A percentile compares a stretch with the other conserved stretches of the same genome.
These are phyloP conservation scores for Talaromyces trachyspermus DNA, from an alignment of 495 filamentous ascomycete species.

Conservation along the genomic window DNA sequence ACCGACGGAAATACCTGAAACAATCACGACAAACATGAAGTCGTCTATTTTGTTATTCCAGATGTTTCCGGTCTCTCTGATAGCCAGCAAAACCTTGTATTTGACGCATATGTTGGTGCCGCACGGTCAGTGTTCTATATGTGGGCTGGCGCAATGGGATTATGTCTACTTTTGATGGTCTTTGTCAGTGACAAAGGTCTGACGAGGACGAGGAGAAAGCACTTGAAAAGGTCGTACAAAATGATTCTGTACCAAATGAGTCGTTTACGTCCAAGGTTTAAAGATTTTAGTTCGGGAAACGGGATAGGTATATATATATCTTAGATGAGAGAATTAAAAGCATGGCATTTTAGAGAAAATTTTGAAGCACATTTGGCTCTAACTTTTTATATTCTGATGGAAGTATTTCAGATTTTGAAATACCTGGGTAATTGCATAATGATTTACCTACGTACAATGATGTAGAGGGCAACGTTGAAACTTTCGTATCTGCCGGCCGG, in stretches of 20 bases:
- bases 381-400: too few relatives aligned
- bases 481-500: conserved; percentile 1
- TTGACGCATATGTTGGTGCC: background rate
- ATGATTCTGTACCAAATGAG: too few relatives aligned
- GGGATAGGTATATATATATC: too few relatives aligned
- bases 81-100: background rate
- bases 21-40: background rate
- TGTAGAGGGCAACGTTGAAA: too few relatives aligned
- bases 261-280: too few relatives aligned
- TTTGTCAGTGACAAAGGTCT: background rate
- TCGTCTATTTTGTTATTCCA: background rate
- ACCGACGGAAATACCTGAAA: background rate
- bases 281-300: too few relatives aligned
- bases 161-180: background rate
- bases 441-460: background rate
- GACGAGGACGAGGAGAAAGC: background rate
- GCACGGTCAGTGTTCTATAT: background rate
- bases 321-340: too few relatives aligned
- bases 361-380: too few relatives aligned
- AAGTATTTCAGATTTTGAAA: too few relatives aligned
- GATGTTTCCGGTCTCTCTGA: background rate
- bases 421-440: too few relatives aligned
- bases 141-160: background rate
- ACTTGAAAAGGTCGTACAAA: too few relatives aligned
- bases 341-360: too few relatives aligned